Percentiles rank a stretch among this genome's conserved stretches.
phyloP scores from a whole-genome alignment of 768 basidiomycete species.

The Boletus tylopilopsis region DNA sequence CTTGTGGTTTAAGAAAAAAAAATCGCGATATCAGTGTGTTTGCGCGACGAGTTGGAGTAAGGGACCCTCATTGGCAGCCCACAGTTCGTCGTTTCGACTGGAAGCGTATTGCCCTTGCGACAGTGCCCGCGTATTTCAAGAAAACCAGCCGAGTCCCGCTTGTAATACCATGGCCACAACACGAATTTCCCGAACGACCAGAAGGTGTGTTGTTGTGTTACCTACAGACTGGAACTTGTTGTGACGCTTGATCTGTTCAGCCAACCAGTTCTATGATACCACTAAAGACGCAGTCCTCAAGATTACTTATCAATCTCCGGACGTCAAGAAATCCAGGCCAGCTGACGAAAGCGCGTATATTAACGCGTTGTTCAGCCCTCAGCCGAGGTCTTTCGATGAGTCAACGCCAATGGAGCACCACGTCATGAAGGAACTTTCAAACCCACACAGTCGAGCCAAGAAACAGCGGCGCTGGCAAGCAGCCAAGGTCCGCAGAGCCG shows the following conservation, averaged over 20 bases:
- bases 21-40: conserved; percentile 53
- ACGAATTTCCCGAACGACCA: conserved; percentile 37
- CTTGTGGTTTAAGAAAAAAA: not conserved
- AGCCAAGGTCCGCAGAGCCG: conserved; percentile 43
- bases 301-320: conserved; percentile 69
- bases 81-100: conserved; percentile 58
- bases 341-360: conserved; percentile 58
- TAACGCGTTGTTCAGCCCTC: conserved; percentile 44
- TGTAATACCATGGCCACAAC: conserved; percentile 69
- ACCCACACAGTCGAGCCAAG: conserved; percentile 80
- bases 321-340: conserved; percentile 34
- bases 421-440: conserved; percentile 67
- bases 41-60: conserved; percentile 64
- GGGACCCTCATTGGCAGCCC: conserved; percentile 57
- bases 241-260: conserved; percentile 16
- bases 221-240: not conserved
- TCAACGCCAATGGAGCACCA: conserved; percentile 62
- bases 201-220: conserved; percentile 16
- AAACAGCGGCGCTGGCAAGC: conserved; percentile 75
- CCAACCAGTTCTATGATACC: conserved; percentile 59
- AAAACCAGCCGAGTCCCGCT: conserved; percentile 33
- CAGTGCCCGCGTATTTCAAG: conserved; percentile 51
- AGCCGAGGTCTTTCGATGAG: conserved; percentile 43
- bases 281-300: conserved; percentile 53
- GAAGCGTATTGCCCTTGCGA: conserved; percentile 67